phyloP scores from a whole-genome alignment of 2,329 filamentous ascomycete genomes.

The Stagonosporopsis rhizophila region DNA sequence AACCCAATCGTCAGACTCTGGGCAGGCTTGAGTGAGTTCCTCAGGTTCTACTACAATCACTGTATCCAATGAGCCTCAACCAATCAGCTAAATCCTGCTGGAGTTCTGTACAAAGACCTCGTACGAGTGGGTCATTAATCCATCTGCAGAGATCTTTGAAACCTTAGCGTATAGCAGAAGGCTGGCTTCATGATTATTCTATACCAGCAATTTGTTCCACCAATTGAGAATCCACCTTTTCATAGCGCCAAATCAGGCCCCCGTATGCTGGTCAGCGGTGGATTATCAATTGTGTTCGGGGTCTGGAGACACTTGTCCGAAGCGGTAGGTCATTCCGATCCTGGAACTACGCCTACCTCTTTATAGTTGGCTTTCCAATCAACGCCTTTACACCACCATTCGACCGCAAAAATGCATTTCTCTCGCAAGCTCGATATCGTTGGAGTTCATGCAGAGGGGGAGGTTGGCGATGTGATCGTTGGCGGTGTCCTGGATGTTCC shows the following conservation, averaged over 20 bases:
- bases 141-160: too few species aligned
- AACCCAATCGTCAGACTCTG: too few species aligned
- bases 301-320: background rate
- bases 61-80: too few species aligned
- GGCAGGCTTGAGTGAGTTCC: too few species aligned
- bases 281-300: background rate
- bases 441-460: conserved; percentile 51
- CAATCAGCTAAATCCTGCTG: too few species aligned
- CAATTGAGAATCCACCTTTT: background rate
- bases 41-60: too few species aligned
- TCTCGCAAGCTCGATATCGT: conserved; percentile 9
- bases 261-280: background rate
- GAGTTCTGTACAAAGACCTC: too few species aligned
- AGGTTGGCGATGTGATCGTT: conserved; percentile 59
- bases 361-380: background rate
- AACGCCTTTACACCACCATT: background rate
- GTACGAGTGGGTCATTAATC: too few species aligned
- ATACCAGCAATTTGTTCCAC: background rate
- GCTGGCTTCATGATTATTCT: too few species aligned
- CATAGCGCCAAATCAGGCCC: background rate
- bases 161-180: too few species aligned
- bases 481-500: conserved; percentile 55
- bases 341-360: conserved; percentile 23
- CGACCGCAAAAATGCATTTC: conserved; percentile 9
- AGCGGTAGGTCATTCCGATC: background rate